Percentiles rank a stretch among this genome's conserved stretches.
These are phyloP conservation scores for Cadophora malorum DNA, from an alignment of 2,329 filamentous ascomycete species.

Conservation along the genomic window DNA sequence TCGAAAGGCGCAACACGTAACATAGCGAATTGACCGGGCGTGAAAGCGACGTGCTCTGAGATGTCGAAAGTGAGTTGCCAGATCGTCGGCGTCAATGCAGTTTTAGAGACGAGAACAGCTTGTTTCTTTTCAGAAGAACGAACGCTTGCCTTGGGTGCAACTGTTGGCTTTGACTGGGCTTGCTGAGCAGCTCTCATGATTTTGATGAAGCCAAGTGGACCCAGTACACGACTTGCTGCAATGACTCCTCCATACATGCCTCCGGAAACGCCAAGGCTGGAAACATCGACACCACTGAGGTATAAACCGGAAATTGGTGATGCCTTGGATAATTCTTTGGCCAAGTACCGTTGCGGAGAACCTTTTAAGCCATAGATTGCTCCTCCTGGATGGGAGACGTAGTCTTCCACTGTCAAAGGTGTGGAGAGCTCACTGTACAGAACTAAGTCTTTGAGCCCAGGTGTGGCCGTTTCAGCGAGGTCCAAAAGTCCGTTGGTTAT, in stretches of 20 bases:
- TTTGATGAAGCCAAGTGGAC: background rate
- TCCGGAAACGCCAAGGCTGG: background rate
- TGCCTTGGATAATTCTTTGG: background rate
- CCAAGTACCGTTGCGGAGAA: background rate
- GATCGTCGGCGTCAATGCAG: background rate
- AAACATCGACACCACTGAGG: background rate
- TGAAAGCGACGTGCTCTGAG: background rate
- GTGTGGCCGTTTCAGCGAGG: background rate
- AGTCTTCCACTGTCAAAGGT: slow-evolving; percentile 1
- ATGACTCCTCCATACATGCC: background rate
- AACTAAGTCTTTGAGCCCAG: background rate
- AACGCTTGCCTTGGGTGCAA: background rate
- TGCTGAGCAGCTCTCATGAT: slow-evolving; percentile 5
- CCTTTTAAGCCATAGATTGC: slow-evolving; percentile 1
- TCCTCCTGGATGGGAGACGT: slow-evolving; percentile 1
- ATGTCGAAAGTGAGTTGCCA: slow-evolving; percentile 3
- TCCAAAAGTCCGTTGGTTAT: slow-evolving; percentile 2
- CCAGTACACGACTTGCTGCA: background rate
- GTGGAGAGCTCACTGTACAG: background rate
- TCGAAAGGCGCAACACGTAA: background rate
- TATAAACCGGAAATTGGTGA: background rate
- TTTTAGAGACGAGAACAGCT: background rate
- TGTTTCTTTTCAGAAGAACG: background rate
- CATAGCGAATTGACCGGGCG: background rate
- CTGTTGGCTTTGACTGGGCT: background rate